Base-by-base conservation (phyloP, 2,329 filamentous ascomycete genomes). In the Plenodomus tracheiphilus region DNA sequence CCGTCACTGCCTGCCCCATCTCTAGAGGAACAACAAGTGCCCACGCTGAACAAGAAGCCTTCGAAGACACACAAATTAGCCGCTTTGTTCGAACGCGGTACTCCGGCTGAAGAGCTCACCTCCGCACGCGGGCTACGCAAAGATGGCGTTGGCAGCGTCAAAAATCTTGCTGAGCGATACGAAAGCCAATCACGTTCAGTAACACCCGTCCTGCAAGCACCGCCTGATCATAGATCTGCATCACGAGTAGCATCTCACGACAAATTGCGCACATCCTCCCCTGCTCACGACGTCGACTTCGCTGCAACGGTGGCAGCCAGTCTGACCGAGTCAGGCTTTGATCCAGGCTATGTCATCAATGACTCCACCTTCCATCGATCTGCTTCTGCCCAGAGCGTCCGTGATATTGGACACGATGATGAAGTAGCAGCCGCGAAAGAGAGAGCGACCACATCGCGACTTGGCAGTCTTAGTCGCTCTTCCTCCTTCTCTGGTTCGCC, bases 281-380 rank as follows among this genome's bases (percentile, higher is more conserved):
- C 69, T 16, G 53, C 64, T 18, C 60, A 62, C 42, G 74, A 77
- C 40, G 70, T 77, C 30, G 77, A 78, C 51, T 79, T 79, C 45
- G 74, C 77, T 19, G 77, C 75, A 4, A 75, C 76, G 4, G 60
- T 79, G 7, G 75, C 76, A 18, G 76, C 75, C 42, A 76, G 75
- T 22, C 58, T 79, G 13, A 68, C 74, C 47, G 72, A 76, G 42
- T 76, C 74, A 20, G 77, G 77, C 25, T 79, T 79, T 54, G 66
- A 78, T 54, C 69, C 75, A 4, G 65, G 74, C 40, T 63, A 77
- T 25, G 75, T 78, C 6, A 66, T 78, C 39, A 68, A 77, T 18
- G 72, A 79, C 52, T 69, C 73, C 17, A 50, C 56, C 0, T 72
- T 71, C 52, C 65, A 67, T 47, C 60, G 63, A 43, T 63, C 66